Conservation (phyloP, 1,284 basidiomycete genomes). For the Kwoniella shivajii region DNA sequence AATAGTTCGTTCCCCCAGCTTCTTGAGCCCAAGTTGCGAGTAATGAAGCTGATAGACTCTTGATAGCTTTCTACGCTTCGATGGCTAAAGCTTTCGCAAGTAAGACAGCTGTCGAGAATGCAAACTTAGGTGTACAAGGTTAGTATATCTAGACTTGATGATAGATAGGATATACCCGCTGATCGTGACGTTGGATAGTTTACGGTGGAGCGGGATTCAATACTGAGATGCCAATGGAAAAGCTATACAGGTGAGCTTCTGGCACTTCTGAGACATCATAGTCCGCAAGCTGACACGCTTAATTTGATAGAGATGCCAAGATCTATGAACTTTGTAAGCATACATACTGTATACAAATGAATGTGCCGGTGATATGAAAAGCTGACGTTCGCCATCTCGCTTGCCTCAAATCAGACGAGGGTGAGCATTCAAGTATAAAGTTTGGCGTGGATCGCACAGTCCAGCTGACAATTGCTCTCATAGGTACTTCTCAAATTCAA, state of each 20-base stretch:
- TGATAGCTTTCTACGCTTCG: constrained; percentile 58
- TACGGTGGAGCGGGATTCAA: constrained; percentile 60
- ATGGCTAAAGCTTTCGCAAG: constrained; percentile 60
- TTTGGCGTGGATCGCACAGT: neutral
- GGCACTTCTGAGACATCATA: neutral
- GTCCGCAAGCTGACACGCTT: neutral
- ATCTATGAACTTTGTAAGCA: constrained; percentile 57
- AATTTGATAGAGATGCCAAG: constrained; percentile 48
- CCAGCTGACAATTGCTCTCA: neutral
- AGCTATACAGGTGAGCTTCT: constrained; percentile 56
- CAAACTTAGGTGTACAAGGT: constrained; percentile 58
- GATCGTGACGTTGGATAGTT: constrained; percentile 19
- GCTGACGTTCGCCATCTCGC: neutral
- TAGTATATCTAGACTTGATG: neutral
- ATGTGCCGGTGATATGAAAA: neutral
- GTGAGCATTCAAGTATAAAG: constrained; percentile 9
- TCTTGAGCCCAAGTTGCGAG: no score
- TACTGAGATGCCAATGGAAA: constrained; percentile 61
- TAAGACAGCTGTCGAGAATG: constrained; percentile 55
- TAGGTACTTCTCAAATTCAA: constrained; percentile 55
- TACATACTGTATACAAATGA: neutral
- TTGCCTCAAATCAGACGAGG: constrained; percentile 39
- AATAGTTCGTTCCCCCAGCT: constrained; percentile 51
- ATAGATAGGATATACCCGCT: neutral
- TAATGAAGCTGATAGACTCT: neutral